Evolutionary conservation across 306 rosid species (phyloP), one percentile per base, ranked within the genome.

Genomic region (Trifolium dubium): DNA sequence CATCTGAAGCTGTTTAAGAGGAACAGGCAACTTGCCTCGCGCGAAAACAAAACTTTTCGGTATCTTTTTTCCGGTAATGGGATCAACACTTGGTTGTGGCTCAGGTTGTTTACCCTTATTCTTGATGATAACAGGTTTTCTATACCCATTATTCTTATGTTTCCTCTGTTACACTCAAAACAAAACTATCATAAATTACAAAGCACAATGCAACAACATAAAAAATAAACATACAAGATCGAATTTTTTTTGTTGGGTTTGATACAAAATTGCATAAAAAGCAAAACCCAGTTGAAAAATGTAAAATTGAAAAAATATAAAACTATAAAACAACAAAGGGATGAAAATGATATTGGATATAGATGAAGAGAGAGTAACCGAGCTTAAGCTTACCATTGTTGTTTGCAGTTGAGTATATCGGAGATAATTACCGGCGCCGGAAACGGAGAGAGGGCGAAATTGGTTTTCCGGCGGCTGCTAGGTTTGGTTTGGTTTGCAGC

Each of bases 21-120:
- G 80, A 73, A 79, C 92, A 63, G 99, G 96, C 71, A 94, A 72
- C 80, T 86, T 92, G 55, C 96, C 97, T 79, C 97, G 82, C 0
- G 92, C 69, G 77, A 94, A 90, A 61, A 92, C 97, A 72, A 92
- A 87, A 83, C 97, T 94, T 75, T 84, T 88, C 0, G 99, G 99
- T 62, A 94, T 88, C 81, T 94, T 94, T 88, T 89, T 90, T 59
- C 99, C 99, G 0, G 98, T 90, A 39, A 95, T 81, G 54, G 89
- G 97, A 77, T 95, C 99, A 67, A 95, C 97, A 19, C 59, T 79
- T 0, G 87, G 74, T 71, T 85, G 87, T 13, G 69, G 3, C 39
- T 46, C 53, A 9, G 17, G 55, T 35, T 75, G 77, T 72, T 80
- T 82, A 6, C 19, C 15, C 11, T 86, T 83, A 12, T 54, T 54